phyloP scores from a whole-genome alignment of 148 eudicot species.

The Cornus controversa region DNA sequence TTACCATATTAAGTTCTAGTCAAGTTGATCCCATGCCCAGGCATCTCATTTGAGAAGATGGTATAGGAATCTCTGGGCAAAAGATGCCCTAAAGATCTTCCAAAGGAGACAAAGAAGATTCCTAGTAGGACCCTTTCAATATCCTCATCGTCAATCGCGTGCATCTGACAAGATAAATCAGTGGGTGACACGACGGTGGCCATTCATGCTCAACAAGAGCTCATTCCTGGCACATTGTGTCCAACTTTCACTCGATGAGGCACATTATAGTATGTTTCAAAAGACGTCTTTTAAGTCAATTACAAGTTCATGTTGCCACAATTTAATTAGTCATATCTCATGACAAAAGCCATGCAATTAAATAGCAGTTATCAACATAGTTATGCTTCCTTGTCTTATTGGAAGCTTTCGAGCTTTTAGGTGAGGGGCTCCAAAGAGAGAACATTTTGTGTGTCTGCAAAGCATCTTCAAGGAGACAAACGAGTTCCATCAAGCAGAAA shows the following conservation, averaged over 20 bases:
- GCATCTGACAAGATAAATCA: conserved; percentile 1
- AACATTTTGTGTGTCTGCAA: background rate
- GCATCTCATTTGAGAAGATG: conserved; percentile 5
- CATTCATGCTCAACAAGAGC: conserved; percentile 6
- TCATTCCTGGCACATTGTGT: background rate
- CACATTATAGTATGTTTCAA: background rate
- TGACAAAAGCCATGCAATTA: background rate
- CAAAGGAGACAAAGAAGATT: conserved; percentile 20
- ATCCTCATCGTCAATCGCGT: conserved; percentile 8
- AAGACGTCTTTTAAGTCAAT: background rate
- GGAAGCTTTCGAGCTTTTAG: background rate
- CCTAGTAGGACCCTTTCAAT: conserved; percentile 18
- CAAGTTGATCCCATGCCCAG: no score
- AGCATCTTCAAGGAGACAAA: background rate
- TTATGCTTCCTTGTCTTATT: background rate
- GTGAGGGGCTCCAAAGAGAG: background rate
- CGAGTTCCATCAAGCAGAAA: background rate
- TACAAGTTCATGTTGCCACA: background rate
- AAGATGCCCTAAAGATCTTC: conserved; percentile 18
- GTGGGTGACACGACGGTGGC: conserved; percentile 7
- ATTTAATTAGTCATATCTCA: background rate
- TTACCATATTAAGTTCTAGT: background rate
- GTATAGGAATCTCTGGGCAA: conserved; percentile 7
- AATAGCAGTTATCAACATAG: background rate
- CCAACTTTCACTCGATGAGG: background rate